A percentile compares a stretch with the other conserved stretches of the same genome.
These are phyloP conservation scores for Niveomyces coronatus DNA, from an alignment of 2,329 filamentous ascomycete species.

Conservation along the genomic window DNA sequence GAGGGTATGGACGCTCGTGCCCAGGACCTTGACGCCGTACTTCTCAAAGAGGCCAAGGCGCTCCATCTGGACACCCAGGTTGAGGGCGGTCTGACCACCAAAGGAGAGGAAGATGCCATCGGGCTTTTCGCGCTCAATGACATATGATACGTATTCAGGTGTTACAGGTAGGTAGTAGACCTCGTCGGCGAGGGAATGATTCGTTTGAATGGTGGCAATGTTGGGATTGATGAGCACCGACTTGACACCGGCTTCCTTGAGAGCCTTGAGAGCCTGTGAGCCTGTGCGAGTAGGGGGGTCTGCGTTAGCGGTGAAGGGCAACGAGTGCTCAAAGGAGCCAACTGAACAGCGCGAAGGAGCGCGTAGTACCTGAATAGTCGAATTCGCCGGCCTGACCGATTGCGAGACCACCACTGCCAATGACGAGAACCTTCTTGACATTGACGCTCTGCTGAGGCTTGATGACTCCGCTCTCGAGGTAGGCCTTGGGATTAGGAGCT, in stretches of 20 bases:
- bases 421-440: conserved; percentile 94
- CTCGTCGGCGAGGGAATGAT: conserved; percentile 91
- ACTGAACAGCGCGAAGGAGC: conserved; percentile 16
- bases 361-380: conserved; percentile 79
- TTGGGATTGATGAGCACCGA: conserved; percentile 97
- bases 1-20: conserved; percentile 87
- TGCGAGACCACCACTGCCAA: conserved; percentile 87
- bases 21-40: conserved; percentile 90
- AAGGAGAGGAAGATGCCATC: conserved; percentile 98
- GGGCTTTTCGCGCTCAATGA: conserved; percentile 90
- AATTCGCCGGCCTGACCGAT: conserved; percentile 98
- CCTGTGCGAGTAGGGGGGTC: conserved; percentile 40
- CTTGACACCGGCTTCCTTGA: conserved; percentile 87
- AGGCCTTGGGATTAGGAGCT: conserved; percentile 74
- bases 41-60: conserved; percentile 90
- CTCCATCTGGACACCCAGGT: conserved; percentile 95
- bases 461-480: conserved; percentile 79
- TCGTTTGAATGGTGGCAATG: conserved; percentile 96
- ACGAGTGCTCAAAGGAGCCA: conserved; percentile 3
- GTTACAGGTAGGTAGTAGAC: conserved; percentile 98
- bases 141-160: conserved; percentile 92
- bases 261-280: conserved; percentile 89
- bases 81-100: conserved; percentile 93
- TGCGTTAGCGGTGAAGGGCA: not conserved
- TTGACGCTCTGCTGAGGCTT: conserved; percentile 70